Base-by-base conservation (phyloP, 331 rosid species). In the Quercus lobata region DNA sequence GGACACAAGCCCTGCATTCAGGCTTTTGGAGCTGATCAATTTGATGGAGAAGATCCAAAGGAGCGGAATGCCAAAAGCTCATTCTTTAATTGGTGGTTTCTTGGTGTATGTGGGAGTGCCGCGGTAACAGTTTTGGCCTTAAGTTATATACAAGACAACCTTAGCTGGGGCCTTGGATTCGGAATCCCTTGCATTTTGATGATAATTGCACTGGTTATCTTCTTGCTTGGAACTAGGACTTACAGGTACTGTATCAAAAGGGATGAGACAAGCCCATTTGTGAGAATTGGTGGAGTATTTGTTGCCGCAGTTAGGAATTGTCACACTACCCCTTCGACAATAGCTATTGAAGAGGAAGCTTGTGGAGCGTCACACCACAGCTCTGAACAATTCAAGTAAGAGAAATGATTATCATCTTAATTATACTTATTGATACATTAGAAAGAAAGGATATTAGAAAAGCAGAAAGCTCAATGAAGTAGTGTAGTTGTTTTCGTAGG, bases 1-100 rank as follows among this genome's bases (percentile, higher is more conserved):
- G 84, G 83, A 5, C 84, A 83, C 80, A 86, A 86, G 70, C 89
- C 89, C 19, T 82, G 89, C 17, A 21, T 75, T 44, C 89, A 86
- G 57, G 86, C 89, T 37, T 86, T 86, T 57, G 89, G 86, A 22
- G 86, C 86, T 4, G 89, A 86, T 73, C 89, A 86, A 53, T 86
- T 83, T 27, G 83, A 86, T 29, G 80, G 80, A 17, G 54, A 83
- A 30, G 78, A 86, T 62, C 84, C 84, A 1, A 75, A 57, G 58
- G 89, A 86, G 71, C 52, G 72, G 76, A 79, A 74, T 62, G 80
- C 84, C 74, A 79, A 82, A 62, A 82, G 84, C 78, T 85, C 84
- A 24, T 85, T 85, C 84, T 85, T 85, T 73, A 85, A 85, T 29
- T 85, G 89, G 86, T 85, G 86, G 84, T 68, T 46, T 63, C 77